Evolutionary conservation across 2,329 filamentous ascomycete species (phyloP).

Genomic region (Bipolaris zeicola): DNA sequence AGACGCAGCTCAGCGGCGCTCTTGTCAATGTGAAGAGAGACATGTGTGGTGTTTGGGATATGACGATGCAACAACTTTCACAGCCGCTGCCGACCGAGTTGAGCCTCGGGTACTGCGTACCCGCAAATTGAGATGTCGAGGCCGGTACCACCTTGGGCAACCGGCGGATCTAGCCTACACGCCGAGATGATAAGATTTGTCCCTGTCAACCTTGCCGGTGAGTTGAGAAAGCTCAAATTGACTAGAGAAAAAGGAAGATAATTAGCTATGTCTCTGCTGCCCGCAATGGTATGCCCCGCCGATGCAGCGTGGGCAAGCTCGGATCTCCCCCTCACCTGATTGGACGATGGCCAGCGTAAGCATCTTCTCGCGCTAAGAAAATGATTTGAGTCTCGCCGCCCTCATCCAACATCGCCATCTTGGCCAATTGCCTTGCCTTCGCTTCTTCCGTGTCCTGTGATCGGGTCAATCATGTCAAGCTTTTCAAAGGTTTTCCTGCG

Average conservation of each 20-base stretch:
- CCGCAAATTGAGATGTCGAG: slow-evolving; percentile 16
- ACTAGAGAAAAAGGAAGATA: slow-evolving; percentile 15
- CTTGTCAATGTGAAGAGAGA: slow-evolving; percentile 51
- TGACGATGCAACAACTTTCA: slow-evolving; percentile 42
- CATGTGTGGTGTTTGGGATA: slow-evolving; percentile 46
- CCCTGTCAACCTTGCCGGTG: no score
- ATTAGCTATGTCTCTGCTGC: slow-evolving; percentile 14
- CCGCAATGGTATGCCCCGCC: slow-evolving; percentile 8
- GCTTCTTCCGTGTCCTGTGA: slow-evolving; percentile 9
- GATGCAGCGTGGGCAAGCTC: slow-evolving; percentile 14
- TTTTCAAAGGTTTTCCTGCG: slow-evolving; percentile 83
- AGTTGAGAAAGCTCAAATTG: not conserved
- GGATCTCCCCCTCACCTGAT: slow-evolving; percentile 31
- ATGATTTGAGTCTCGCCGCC: slow-evolving; percentile 30
- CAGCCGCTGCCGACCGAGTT: slow-evolving; percentile 25
- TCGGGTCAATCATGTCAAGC: slow-evolving; percentile 67
- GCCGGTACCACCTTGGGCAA: not conserved
- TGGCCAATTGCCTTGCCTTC: slow-evolving; percentile 33
- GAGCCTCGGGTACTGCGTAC: slow-evolving; percentile 46
- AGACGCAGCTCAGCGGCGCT: slow-evolving; percentile 48
- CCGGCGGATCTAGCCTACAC: not conserved
- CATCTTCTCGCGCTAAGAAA: slow-evolving; percentile 41
- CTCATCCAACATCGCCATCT: slow-evolving; percentile 26
- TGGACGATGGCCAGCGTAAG: slow-evolving; percentile 19
- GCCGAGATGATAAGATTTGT: not conserved